Evolutionary conservation across 2,329 filamentous ascomycete genomes (phyloP), one percentile per base, ranked within the genome.

Genomic region (Cercospora zeae-maydis): DNA sequence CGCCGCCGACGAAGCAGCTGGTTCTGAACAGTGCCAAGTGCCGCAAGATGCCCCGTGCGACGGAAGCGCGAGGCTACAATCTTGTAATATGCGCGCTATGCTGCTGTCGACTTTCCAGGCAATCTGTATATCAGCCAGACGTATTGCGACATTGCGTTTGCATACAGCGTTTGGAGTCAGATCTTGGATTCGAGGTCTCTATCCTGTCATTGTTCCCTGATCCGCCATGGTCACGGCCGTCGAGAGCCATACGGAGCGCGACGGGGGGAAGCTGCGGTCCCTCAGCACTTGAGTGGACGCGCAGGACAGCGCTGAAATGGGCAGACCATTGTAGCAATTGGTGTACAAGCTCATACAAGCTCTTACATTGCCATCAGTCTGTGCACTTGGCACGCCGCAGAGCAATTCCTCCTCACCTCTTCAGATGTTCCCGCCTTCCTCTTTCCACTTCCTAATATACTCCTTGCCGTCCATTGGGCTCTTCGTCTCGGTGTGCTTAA

Each of bases 381-480:
- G 39, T 19, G 7, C 39, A 16, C 16, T 21, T 24, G 19, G 16
- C 8, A 21, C 10, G 39, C 16, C 10, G 39, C 19, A 45, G 16
- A 24, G 10, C 13, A 6, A 45, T 45, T 10, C 10, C 19, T 21
- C 10, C 1, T 45, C 11, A 1, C 19, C 39, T 27, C 14, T 42
- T 73, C 70, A 74, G 19, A 72, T 66, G 55, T 69, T 70, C 7
- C 72, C 74, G 19, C 73, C 74, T 52, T 71, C 70, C 47, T 64
- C 57, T 71, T 76, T 76, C 74, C 74, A 76, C 62, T 65, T 63
- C 62, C 66, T 65, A 24, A 76, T 66, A 49, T 75, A 75, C 56
- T 71, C 71, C 65, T 71, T 70, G 6, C 72, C 72, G 58, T 74
- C 71, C 63, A 72, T 66, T 19, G 71, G 59, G 39, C 58, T 69